phyloP scores from a whole-genome alignment of 108 stramenopile species.

The Craspedostauros australis region DNA sequence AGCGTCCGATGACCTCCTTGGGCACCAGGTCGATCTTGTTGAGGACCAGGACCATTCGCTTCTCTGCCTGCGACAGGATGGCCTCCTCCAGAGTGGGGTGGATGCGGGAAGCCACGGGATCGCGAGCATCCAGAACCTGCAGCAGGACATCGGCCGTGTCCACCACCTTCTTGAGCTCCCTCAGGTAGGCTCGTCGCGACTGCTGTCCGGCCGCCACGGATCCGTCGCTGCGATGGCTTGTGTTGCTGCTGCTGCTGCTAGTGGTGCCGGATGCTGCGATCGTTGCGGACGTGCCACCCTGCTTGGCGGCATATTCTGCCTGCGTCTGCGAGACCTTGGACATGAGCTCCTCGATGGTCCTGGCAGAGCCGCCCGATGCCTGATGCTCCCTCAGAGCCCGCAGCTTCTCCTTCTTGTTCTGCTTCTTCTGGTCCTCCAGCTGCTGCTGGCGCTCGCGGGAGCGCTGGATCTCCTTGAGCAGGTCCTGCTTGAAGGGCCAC shows the following conservation, averaged over 20 bases:
- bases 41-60: slow-evolving; percentile 94
- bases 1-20: slow-evolving; percentile 83
- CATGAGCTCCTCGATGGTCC: slow-evolving; percentile 44
- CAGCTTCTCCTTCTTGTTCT: slow-evolving; percentile 46
- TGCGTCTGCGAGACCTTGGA: slow-evolving; percentile 47
- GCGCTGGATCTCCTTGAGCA: slow-evolving; percentile 78
- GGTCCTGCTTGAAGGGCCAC: slow-evolving; percentile 97
- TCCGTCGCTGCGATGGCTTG: slow-evolving; percentile 25
- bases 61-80: slow-evolving; percentile 80
- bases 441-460: slow-evolving; percentile 75
- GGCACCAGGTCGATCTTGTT: slow-evolving; percentile 99
- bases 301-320: slow-evolving; percentile 24
- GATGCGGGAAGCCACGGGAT: slow-evolving; percentile 92
- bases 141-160: slow-evolving; percentile 94
- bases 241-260: neutral
- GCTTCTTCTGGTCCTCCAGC: slow-evolving; percentile 60
- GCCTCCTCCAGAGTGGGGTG: slow-evolving; percentile 85
- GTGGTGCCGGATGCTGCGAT: neutral
- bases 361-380: slow-evolving; percentile 36
- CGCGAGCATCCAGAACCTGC: slow-evolving; percentile 97
- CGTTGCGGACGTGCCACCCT: neutral
- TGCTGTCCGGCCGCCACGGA: slow-evolving; percentile 47
- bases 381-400: slow-evolving; percentile 37
- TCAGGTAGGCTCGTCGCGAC: slow-evolving; percentile 84
- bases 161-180: slow-evolving; percentile 93